Evolutionary conservation across 1,284 basidiomycete species (phyloP), one percentile per base, ranked within the genome.

Genomic region (Apiotrichum mycotoxinovorans): DNA sequence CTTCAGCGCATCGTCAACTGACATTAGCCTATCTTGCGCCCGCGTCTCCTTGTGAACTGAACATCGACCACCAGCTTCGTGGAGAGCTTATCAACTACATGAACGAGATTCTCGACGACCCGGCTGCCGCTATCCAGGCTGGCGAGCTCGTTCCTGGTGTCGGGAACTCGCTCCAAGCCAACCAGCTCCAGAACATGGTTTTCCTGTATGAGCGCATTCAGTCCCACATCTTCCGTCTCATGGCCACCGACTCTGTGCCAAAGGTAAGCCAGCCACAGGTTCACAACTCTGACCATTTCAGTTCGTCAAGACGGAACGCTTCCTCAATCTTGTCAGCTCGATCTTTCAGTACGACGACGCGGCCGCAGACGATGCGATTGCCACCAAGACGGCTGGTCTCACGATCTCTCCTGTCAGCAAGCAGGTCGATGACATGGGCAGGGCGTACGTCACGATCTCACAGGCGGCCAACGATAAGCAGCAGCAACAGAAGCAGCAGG

Each of bases 221-320:
- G 79, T 87, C 84, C 38, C 93, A 98, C 74, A 93, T 98, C 66
- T 98, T 98, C 82, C 84, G 94, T 52, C 78, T 98, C 65, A 96
- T 98, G 90, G 94, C 95, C 10, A 96, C 92, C 56, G 95, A 98
- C 76, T 97, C 93, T 10, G 88, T 98, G 27, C 94, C 94, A 22
- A 93, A 93, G 84, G 90, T 89, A 66, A 52, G 82, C 68, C 44
- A 18, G 27, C 44, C 8, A 2, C 44, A 8, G 4, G 11, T 15
- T 37, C n/a, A 20, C 27, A 18, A 23, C 44, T 46, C 10, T 20
- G n/a, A 20, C 9, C 52, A 52, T 37, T 23, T 20, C 51, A 66
- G 64, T 74, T 71, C 22, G 52, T 56, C 47, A 60, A 63, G 54
- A 63, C 62, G 15, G 62, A 60, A 18, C 55, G 62, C 27, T 63